These are phyloP conservation scores for Colletotrichum incanum DNA, from an alignment of 2,329 filamentous ascomycete species.

Conservation along the genomic window DNA sequence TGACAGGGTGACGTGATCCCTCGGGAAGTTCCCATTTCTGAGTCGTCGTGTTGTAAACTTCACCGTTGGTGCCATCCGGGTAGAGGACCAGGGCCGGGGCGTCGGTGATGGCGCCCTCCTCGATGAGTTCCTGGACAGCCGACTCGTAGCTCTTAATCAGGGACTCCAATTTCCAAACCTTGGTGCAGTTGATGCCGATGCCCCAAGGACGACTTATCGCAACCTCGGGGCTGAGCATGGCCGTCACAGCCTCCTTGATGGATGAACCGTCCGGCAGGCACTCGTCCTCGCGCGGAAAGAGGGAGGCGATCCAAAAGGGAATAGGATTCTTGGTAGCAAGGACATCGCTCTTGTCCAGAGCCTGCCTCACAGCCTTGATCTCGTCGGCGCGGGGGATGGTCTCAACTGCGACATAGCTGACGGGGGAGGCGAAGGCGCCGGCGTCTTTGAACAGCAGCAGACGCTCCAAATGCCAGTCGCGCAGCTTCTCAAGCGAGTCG, in stretches of 20 bases:
- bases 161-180: constrained; percentile 72
- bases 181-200: constrained; percentile 79
- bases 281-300: constrained; percentile 71
- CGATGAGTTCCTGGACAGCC: constrained; percentile 57
- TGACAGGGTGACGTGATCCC: constrained; percentile 45
- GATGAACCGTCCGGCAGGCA: constrained; percentile 70
- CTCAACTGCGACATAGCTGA: constrained; percentile 75
- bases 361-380: constrained; percentile 69
- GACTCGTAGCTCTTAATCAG: constrained; percentile 71
- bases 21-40: constrained; percentile 70
- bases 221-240: constrained; percentile 55
- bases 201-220: constrained; percentile 66
- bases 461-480: constrained; percentile 71
- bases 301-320: constrained; percentile 74
- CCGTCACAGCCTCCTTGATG: constrained; percentile 52
- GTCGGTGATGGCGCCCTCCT: constrained; percentile 50
- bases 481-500: constrained; percentile 60
- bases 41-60: constrained; percentile 76
- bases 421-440: constrained; percentile 54
- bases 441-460: constrained; percentile 65
- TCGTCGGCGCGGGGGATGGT: constrained; percentile 77
- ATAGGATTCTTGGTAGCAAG: constrained; percentile 50
- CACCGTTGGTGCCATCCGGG: constrained; percentile 78
- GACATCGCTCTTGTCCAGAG: constrained; percentile 50
- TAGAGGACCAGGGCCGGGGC: constrained; percentile 75